Conservation (phyloP, 192 early-diverging fungal species). For the Obelidium mucronatum region DNA sequence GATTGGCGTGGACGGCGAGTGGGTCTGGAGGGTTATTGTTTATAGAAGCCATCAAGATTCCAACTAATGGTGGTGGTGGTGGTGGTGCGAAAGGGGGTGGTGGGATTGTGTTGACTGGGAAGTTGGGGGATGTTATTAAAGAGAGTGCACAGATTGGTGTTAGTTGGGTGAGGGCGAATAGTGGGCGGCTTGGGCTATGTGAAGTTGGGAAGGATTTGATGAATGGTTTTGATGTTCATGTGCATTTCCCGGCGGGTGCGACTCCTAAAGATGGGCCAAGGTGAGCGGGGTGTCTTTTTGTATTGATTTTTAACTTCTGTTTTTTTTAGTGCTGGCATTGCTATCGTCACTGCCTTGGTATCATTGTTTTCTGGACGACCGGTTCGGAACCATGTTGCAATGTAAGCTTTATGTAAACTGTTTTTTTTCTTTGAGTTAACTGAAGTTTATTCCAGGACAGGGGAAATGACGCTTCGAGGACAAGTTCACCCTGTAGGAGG, state of each 20-base stretch:
- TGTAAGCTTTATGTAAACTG: slow-evolving; percentile 1
- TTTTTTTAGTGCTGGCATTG: slow-evolving; percentile 61
- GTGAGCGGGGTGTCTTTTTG: neutral
- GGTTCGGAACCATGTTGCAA: slow-evolving; percentile 52
- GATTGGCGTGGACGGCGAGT: slow-evolving; percentile 78
- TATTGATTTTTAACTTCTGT: neutral
- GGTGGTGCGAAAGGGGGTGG: slow-evolving; percentile 55
- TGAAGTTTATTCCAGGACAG: slow-evolving; percentile 78
- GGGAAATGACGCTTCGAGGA: slow-evolving; percentile 85
- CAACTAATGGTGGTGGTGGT: slow-evolving; percentile 38
- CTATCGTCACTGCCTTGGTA: slow-evolving; percentile 80
- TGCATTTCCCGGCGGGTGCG: slow-evolving; percentile 86
- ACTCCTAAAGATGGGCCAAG: slow-evolving; percentile 86
- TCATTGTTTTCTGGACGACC: slow-evolving; percentile 70
- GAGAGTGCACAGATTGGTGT: slow-evolving; percentile 81
- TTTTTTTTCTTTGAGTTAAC: neutral
- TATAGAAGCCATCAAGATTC: slow-evolving; percentile 80
- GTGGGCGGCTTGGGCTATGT: slow-evolving; percentile 55
- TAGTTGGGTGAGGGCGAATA: slow-evolving; percentile 81
- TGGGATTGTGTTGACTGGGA: slow-evolving; percentile 63
- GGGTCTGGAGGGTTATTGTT: slow-evolving; percentile 80
- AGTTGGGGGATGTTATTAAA: slow-evolving; percentile 85
- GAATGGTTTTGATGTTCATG: slow-evolving; percentile 76
- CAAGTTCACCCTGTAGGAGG: slow-evolving; percentile 85
- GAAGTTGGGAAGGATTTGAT: slow-evolving; percentile 32